Evolutionary conservation across 805 yeast species (phyloP), one percentile per base, ranked within the genome.

Genomic region (Ogataea haglerorum): DNA sequence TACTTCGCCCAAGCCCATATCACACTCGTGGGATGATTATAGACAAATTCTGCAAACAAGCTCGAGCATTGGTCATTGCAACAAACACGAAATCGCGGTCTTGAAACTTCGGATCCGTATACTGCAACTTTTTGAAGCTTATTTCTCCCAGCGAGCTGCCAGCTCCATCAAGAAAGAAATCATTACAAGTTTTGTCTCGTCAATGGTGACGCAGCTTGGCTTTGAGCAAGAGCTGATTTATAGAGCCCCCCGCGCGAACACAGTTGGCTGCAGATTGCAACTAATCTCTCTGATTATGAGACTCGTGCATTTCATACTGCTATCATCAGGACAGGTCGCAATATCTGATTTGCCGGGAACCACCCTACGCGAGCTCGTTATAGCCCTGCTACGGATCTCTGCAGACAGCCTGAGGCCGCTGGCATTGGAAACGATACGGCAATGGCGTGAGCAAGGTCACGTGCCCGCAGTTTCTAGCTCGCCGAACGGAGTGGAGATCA

Each of bases 401-500:
- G 54, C 63, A 9, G 56, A 58, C 13, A 60, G 59, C 24, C 40
- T 62, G 45, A 56, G 54, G 34, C 53, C 51, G 16, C 21, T 52
- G 26, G 47, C 60, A 1, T 46, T 53, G 15, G 57, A 55, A 14
- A 49, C 52, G 30, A 35, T 61, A 3, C 47, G 50, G 1, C 51
- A 53, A 8, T 32, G 58, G 21, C 43, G 65, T 28, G 30, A 40
- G 1, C 29, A 45, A 8, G 45, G 46, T 10, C 54, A 50, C 38
- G 50, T 42, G 22, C 47, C 46, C n/a, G 30, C 45, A 4, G 34
- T 60, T 10, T 59, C 61, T 37, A 49, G 51, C 42, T 42, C 47
- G 7, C 68, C 79, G 36, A 79, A 80, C 53, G 86, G 86, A 1
- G 55, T 79, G 10, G 86, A 80, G 53, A 71, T 78, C 44, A 73